Percentiles rank a stretch among this genome's conserved stretches.
These are phyloP conservation scores for Pythium sukuiense DNA, from an alignment of 352 stramenopile species.

Conservation along the genomic window DNA sequence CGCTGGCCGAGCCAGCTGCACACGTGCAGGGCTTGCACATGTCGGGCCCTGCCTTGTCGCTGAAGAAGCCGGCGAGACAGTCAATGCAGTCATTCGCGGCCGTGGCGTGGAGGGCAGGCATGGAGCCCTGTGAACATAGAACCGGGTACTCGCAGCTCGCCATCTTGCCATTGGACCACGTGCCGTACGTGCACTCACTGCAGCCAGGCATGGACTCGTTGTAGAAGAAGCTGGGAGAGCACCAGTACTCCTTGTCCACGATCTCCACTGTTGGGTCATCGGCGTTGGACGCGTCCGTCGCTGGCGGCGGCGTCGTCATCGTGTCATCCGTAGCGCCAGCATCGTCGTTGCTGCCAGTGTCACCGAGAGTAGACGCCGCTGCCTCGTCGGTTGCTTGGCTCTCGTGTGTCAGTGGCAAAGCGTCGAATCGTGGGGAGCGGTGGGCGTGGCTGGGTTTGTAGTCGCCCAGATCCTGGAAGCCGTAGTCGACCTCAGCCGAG, in stretches of 20 bases:
- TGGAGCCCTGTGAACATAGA: conserved; percentile 25
- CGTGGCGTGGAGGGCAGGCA: conserved; percentile 35
- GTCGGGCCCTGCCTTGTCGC: conserved; percentile 33
- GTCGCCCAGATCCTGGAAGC: background rate
- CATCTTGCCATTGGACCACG: conserved; percentile 48
- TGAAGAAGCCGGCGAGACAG: conserved; percentile 41
- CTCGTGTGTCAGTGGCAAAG: background rate
- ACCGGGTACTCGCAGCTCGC: conserved; percentile 39
- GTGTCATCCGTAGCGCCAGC: background rate
- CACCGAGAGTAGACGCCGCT: background rate
- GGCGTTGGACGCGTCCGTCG: background rate
- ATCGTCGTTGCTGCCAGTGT: background rate
- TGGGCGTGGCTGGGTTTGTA: conserved; percentile 3
- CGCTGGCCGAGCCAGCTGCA: conserved; percentile 30
- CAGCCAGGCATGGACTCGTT: conserved; percentile 28
- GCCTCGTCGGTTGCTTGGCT: background rate
- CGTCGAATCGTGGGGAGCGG: background rate
- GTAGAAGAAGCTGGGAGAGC: conserved; percentile 41
- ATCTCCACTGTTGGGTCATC: conserved; percentile 9
- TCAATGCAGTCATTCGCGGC: conserved; percentile 30
- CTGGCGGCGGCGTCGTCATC: background rate
- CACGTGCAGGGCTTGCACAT: conserved; percentile 43
- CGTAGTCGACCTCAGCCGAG: background rate
- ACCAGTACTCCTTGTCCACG: conserved; percentile 27
- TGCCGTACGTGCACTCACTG: conserved; percentile 43